Evolutionary conservation across 306 rosid species (phyloP), one percentile per base, ranked within the genome.

Genomic region (Luffa acutangula): DNA sequence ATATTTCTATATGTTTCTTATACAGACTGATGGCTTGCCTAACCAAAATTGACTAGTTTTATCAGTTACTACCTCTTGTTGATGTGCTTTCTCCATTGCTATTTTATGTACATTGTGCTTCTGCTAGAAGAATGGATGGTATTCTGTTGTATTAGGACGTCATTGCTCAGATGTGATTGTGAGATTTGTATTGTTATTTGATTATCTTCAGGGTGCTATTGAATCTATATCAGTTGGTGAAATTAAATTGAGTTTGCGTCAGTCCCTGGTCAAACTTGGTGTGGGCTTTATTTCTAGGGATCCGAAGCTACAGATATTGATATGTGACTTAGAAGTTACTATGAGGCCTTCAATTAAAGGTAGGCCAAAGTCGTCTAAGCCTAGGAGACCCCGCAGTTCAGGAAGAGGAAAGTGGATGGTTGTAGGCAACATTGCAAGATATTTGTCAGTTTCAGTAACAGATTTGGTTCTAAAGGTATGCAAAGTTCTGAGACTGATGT

Each of bases 401-500:
- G 98, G 98, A 84, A 81, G 90, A 89, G 97, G 98, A 14, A 96
- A 93, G 89, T 96, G 93, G 96, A 91, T 93, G 94, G 87, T 93
- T 80, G 90, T 89, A 60, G 97, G 93, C 73, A 93, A 91, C 81
- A 79, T 96, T 82, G 96, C 98, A 56, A 89, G 97, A 90, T 93
- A 89, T 88, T 79, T 96, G 81, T 96, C 98, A 5, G 90, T 96
- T 85, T 90, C 93, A 81, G 88, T 96, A 89, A 87, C 93, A 39
- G 98, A 93, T 91, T 90, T 96, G 80, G 89, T 90, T 83, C 82
- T 96, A 81, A 96, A 93, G 99, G 99, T 93, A 87, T 77, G 59
- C 80, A 73, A 71, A 59, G 66, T 72, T 52, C 34, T 6, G 56
- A 18, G n/a, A 33, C 20, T 69, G 58, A 11, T 80, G 54, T 58